Percentiles rank a stretch among this genome's conserved stretches.
phyloP scores from a whole-genome alignment of 306 rosid genomes.

The Casuarina equisetifolia region DNA sequence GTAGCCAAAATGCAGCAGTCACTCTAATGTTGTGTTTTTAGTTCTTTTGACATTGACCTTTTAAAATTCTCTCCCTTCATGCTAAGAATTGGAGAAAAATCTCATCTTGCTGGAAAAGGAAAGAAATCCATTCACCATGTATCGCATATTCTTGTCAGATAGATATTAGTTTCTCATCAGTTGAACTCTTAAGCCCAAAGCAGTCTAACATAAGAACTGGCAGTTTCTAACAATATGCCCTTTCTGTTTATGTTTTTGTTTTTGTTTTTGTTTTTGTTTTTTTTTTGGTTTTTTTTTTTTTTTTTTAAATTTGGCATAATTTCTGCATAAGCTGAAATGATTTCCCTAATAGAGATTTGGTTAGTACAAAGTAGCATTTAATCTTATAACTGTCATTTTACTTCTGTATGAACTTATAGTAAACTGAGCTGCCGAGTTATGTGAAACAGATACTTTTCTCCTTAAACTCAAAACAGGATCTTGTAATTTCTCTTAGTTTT shows the following conservation, averaged over 20 bases:
- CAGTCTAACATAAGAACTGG: not conserved
- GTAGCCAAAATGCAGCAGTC: not conserved
- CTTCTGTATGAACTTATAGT: not conserved
- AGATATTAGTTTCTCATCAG: not conserved
- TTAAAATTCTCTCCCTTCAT: not conserved
- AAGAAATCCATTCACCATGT: not conserved
- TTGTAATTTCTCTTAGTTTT: not conserved
- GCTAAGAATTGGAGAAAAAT: not conserved
- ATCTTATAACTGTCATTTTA: not conserved
- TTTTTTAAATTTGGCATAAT: not conserved
- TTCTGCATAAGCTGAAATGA: conserved; percentile 3
- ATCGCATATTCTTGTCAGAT: not conserved
- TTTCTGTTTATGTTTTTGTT: not conserved
- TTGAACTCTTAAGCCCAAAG: not conserved
- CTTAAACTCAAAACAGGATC: not conserved
- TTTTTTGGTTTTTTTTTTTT: no score
- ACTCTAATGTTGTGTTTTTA: not conserved
- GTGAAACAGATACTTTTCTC: not conserved
- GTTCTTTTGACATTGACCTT: not conserved
- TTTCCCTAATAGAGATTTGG: not conserved
- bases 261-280: no score
- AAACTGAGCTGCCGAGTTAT: conserved; percentile 1
- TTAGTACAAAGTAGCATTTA: conserved; percentile 1
- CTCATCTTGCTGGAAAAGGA: not conserved
- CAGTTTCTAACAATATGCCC: not conserved